These are phyloP conservation scores for Castanea crenata DNA, from an alignment of 306 rosid species.

Conservation along the genomic window DNA sequence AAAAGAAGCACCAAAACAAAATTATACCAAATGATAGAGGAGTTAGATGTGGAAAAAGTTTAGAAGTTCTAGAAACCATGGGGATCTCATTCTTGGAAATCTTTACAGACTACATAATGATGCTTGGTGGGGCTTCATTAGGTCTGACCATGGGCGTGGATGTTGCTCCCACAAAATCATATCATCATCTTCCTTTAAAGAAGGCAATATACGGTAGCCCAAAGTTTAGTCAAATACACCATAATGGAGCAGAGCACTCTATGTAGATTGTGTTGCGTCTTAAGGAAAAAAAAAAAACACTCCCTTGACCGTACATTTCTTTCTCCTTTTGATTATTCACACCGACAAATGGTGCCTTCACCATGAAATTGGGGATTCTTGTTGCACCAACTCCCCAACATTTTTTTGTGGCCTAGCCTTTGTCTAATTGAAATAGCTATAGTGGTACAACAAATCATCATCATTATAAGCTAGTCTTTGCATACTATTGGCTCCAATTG, in stretches of 20 bases:
- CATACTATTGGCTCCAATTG: background rate
- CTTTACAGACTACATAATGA: background rate
- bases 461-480: background rate
- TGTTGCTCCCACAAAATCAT: background rate
- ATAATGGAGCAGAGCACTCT: background rate
- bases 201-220: background rate
- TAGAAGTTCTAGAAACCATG: background rate
- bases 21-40: background rate
- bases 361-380: slow-evolving; percentile 9
- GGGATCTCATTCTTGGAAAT: background rate
- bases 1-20: background rate
- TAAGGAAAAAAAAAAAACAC: background rate
- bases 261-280: background rate
- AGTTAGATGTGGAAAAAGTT: background rate
- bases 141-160: background rate
- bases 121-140: slow-evolving; percentile 1
- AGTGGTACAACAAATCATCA: background rate
- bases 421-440: no score
- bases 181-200: background rate
- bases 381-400: slow-evolving; percentile 13
- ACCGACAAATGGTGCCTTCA: background rate
- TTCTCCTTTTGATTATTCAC: background rate
- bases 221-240: background rate
- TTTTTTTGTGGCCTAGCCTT: background rate
- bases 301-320: background rate